Evolutionary conservation across 2,329 filamentous ascomycete genomes (phyloP), one percentile per base, ranked within the genome.

Genomic region (Sporothrix phasma): DNA sequence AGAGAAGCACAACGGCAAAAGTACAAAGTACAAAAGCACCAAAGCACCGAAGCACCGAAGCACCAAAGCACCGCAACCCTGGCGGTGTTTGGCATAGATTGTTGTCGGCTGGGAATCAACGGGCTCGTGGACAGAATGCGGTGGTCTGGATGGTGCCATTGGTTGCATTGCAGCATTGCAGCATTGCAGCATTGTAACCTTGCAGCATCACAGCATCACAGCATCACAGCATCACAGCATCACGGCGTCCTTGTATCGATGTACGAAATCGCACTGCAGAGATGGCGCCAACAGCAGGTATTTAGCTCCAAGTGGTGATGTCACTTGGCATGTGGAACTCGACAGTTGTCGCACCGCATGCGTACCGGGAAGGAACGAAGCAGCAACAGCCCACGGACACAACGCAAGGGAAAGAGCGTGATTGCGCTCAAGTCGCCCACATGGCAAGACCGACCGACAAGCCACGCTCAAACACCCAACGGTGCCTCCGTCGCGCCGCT

Each of bases 371-470:
- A 59, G 39, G 37, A 43, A 31, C 56, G 26, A 45, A 8, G 45
- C 10, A 37, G 3, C 6, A 5, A 7, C 2, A 37, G 34, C 8
- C 13, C 10, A 37, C 7, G 45, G 22, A 47, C 13, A 19, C 15
- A 54, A 8, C 49, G 19, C 49, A 54, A 37, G 31, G 37, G 58
- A 47, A 61, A 37, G 58, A 61, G 39, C 58, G 58, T 61, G 58
- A 47, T 61, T 47, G 58, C 56, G 37, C 15, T 4, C 34, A 37
- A 13, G 34, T 13, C 34, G 34, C 15, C 17, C 17, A 39, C 49
- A 49, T 26, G 45, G 59, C 43, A 61, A 47, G 45, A 61, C 19
- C 43, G 46, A 39, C 45, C 45, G 45, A 49, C 45, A 26, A n/a
- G 13, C 45, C 54, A 60, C 31, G 29, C 31, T 31, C 39, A 26